These are phyloP conservation scores for Gossypium herbaceum DNA, from an alignment of 345 rosid species.

Conservation along the genomic window DNA sequence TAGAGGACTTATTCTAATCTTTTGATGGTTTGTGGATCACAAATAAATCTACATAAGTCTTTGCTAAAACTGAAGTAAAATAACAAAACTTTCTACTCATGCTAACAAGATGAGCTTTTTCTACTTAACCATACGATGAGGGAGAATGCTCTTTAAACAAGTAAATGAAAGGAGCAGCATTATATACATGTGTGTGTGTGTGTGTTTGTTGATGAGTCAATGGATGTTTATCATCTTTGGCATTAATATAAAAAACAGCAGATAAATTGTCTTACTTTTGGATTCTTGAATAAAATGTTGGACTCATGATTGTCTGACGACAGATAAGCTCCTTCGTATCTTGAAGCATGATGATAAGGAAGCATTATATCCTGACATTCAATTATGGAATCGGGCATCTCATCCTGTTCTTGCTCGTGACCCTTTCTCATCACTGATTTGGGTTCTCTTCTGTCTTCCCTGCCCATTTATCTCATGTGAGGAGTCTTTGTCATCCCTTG, in stretches of 20 bases:
- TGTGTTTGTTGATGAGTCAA: background rate
- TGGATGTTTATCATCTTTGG: background rate
- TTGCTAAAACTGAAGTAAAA: background rate
- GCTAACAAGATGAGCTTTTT: background rate
- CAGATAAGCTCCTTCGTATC: conserved; percentile 44
- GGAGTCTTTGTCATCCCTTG: conserved; percentile 69
- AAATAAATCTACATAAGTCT: background rate
- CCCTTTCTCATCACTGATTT: conserved; percentile 95
- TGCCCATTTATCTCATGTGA: conserved; percentile 68
- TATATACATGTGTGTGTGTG: background rate
- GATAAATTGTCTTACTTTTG: background rate
- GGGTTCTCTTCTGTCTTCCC: conserved; percentile 93
- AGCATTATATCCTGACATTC: conserved; percentile 42
- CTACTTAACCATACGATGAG: background rate
- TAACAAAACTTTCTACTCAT: background rate
- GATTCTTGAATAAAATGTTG: background rate
- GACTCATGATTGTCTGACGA: conserved; percentile 7
- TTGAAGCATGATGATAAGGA: conserved; percentile 46
- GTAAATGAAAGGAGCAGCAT: background rate
- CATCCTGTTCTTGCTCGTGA: conserved; percentile 88
- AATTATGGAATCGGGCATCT: conserved; percentile 73
- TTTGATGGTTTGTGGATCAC: background rate
- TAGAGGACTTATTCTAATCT: background rate
- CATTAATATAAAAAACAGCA: background rate
- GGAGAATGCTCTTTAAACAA: background rate